phyloP scores from a whole-genome alignment of 768 basidiomycete genomes.

The Coprinellus micaceus region DNA sequence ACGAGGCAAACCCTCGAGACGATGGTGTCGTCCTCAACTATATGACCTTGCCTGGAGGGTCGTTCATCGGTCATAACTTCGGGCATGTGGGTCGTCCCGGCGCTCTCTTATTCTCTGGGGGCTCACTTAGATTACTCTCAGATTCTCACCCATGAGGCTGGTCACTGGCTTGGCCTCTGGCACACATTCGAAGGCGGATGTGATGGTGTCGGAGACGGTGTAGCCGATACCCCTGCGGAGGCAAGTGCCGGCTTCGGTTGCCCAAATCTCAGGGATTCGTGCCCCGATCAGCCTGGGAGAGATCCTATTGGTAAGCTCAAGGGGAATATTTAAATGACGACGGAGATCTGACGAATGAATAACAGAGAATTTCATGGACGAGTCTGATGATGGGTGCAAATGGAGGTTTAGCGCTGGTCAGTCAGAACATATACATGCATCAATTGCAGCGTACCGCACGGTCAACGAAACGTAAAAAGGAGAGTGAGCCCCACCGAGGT shows the following conservation, averaged over 20 bases:
- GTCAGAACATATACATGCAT: too few species aligned
- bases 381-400: constrained; percentile 26
- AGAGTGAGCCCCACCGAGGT: too few species aligned
- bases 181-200: constrained; percentile 36
- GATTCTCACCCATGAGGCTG: constrained; percentile 36
- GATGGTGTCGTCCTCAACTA: constrained; percentile 37
- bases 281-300: constrained; percentile 25
- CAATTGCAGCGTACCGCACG: too few species aligned
- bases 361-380: constrained; percentile 34
- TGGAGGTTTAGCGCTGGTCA: constrained; percentile 27
- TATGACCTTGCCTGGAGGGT: constrained; percentile 30
- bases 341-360: too few species aligned
- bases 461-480: too few species aligned
- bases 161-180: constrained; percentile 37
- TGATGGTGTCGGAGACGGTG: constrained; percentile 30
- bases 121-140: constrained; percentile 1
- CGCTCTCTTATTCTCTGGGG: neutral
- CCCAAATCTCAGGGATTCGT: constrained; percentile 30
- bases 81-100: neutral
- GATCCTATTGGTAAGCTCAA: constrained; percentile 36
- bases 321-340: neutral
- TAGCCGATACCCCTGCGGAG: constrained; percentile 39
- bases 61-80: neutral
- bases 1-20: constrained; percentile 20
- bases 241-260: constrained; percentile 30